phyloP scores from a whole-genome alignment of 108 stramenopile genomes.

The Chaetoceros muelleri region DNA sequence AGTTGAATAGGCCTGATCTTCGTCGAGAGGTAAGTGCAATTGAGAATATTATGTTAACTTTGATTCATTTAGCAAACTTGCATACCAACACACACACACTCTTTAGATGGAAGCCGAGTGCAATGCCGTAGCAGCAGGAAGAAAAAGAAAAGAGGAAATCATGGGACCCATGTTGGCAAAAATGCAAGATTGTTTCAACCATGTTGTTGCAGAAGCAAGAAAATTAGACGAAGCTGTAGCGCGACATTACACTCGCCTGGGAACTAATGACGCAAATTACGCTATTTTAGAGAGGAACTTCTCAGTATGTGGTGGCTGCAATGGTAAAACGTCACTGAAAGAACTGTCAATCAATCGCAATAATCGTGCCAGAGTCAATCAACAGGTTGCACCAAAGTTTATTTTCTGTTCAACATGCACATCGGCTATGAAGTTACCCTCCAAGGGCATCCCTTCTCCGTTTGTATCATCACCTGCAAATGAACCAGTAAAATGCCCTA shows the following conservation, averaged over 20 bases:
- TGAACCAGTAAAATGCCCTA: slow-evolving; percentile 57
- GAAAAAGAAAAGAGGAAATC: slow-evolving; percentile 67
- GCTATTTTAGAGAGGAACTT: slow-evolving; percentile 45
- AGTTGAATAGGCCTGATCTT: slow-evolving; percentile 87
- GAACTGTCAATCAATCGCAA: slow-evolving; percentile 16
- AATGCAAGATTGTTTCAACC: slow-evolving; percentile 66
- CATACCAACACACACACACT: slow-evolving; percentile 2
- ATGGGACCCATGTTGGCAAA: slow-evolving; percentile 58
- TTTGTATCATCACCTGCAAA: slow-evolving; percentile 27
- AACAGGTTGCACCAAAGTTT: slow-evolving; percentile 32
- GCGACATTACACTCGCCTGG: slow-evolving; percentile 52
- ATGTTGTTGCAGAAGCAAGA: slow-evolving; percentile 59
- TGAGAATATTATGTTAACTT: slow-evolving; percentile 7
- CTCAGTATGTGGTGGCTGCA: slow-evolving; percentile 60
- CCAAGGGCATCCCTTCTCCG: slow-evolving; percentile 31
- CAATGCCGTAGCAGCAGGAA: slow-evolving; percentile 58
- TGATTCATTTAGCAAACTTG: too few relatives aligned
- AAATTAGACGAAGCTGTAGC: slow-evolving; percentile 79
- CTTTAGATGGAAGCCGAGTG: slow-evolving; percentile 57
- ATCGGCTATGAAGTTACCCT: slow-evolving; percentile 44
- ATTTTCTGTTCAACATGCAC: slow-evolving; percentile 60
- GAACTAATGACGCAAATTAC: slow-evolving; percentile 22
- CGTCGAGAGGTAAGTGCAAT: slow-evolving; percentile 39
- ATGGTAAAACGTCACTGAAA: slow-evolving; percentile 46
- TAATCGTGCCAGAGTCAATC: slow-evolving; percentile 16